A percentile compares a stretch with the other conserved stretches of the same genome.
These are phyloP conservation scores for Spergularia bocconei DNA, from an alignment of 148 eudicot genomes.

Conservation along the genomic window DNA sequence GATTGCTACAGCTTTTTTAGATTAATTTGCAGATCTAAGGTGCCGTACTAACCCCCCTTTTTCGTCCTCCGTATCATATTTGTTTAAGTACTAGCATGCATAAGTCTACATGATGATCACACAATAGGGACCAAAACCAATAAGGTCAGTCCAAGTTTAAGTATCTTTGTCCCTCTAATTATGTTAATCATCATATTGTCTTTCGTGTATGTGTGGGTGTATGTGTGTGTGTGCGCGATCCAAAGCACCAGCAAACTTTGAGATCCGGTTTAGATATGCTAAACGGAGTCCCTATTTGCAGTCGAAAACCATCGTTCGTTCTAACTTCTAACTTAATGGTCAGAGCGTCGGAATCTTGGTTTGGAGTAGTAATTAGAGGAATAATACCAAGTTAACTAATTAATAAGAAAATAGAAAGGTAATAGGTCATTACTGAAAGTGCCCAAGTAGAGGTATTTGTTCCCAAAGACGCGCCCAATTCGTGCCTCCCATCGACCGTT, in stretches of 20 bases:
- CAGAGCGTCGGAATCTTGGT: too few species aligned
- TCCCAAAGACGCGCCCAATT: slow-evolving; percentile 63
- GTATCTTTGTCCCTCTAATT: slow-evolving; percentile 35
- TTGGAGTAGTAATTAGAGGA: too few species aligned
- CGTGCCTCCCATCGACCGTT: slow-evolving; percentile 79
- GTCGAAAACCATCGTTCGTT: not conserved
- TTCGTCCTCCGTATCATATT: not conserved
- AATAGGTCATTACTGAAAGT: slow-evolving; percentile 49
- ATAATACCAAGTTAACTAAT: too few species aligned
- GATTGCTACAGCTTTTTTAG: slow-evolving; percentile 20
- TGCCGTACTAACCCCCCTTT: slow-evolving; percentile 6
- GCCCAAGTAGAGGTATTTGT: slow-evolving; percentile 67
- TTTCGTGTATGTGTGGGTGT: slow-evolving; percentile 7
- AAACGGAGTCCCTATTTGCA: not conserved
- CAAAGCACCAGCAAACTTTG: slow-evolving; percentile 8
- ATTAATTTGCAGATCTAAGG: slow-evolving; percentile 30
- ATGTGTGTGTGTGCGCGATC: slow-evolving; percentile 16
- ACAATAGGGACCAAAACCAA: slow-evolving; percentile 25
- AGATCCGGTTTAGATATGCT: not conserved
- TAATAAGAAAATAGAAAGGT: not conserved
- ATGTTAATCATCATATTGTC: slow-evolving; percentile 23
- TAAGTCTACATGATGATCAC: slow-evolving; percentile 20
- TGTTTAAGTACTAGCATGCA: slow-evolving; percentile 21
- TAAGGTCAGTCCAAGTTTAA: slow-evolving; percentile 29
- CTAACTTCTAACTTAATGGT: too few species aligned